phyloP scores from a whole-genome alignment of 495 filamentous ascomycete genomes.

The Copromyces sp. region DNA sequence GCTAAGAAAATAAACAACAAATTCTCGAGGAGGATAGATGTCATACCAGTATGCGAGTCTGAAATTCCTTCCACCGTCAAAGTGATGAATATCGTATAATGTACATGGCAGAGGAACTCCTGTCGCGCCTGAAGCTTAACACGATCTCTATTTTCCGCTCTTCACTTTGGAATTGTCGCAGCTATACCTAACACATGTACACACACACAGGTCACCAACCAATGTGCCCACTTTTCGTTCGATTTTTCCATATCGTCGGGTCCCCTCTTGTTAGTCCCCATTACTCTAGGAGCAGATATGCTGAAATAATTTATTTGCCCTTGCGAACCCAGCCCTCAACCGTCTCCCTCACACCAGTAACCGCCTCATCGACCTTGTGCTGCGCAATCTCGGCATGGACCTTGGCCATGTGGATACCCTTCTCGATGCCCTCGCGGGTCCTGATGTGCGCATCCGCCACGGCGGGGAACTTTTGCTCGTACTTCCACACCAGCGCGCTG shows the following conservation, averaged over 20 bases:
- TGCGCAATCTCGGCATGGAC: conserved; percentile 60
- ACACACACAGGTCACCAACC: not conserved
- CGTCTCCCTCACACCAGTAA: conserved; percentile 57
- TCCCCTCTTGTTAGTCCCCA: not conserved
- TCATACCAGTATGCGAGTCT: not conserved
- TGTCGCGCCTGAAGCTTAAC: not conserved
- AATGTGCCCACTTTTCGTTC: not conserved
- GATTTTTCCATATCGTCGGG: not conserved
- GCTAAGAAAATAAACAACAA: not conserved
- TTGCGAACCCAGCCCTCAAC: conserved; percentile 86
- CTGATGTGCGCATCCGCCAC: conserved; percentile 67
- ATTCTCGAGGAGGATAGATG: not conserved
- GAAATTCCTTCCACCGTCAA: not conserved
- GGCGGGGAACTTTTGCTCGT: conserved; percentile 75
- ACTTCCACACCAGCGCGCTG: conserved; percentile 70
- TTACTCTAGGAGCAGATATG: not conserved
- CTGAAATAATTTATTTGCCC: conserved; percentile 46
- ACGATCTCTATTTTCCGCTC: not conserved
- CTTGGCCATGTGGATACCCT: conserved; percentile 57
- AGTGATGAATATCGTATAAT: not conserved
- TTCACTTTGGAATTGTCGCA: not conserved
- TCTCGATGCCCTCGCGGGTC: conserved; percentile 53
- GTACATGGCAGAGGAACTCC: not conserved
- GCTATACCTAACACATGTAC: not conserved
- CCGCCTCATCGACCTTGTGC: conserved; percentile 67